These are phyloP conservation scores for Exophiala aquamarina DNA, from an alignment of 2,329 filamentous ascomycete species.

Conservation along the genomic window DNA sequence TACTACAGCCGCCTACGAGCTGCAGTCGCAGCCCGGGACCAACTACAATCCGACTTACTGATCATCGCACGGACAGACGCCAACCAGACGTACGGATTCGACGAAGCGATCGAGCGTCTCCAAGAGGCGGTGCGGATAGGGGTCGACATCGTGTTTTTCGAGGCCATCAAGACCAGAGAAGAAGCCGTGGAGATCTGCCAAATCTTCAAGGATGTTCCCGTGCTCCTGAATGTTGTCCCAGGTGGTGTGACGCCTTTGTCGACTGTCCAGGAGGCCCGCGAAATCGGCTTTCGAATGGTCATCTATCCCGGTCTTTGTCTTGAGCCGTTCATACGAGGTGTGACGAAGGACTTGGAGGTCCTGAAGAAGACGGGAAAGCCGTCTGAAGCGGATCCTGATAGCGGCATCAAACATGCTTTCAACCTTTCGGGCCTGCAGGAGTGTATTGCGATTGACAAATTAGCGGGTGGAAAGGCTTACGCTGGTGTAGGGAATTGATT, in stretches of 20 bases:
- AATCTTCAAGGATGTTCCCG: constrained; percentile 40
- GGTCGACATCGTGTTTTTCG: constrained; percentile 44
- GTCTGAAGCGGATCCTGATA: constrained; percentile 26
- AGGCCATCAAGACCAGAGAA: constrained; percentile 40
- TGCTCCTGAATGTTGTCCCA: constrained; percentile 47
- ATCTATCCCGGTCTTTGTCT: constrained; percentile 44
- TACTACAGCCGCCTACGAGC: constrained; percentile 40
- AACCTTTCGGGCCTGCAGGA: constrained; percentile 45
- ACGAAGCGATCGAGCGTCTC: constrained; percentile 39
- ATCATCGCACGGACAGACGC: constrained; percentile 47
- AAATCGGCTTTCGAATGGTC: constrained; percentile 44
- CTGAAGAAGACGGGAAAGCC: constrained; percentile 38
- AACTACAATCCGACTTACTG: constrained; percentile 41
- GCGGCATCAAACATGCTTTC: constrained; percentile 41
- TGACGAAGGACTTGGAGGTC: constrained; percentile 37
- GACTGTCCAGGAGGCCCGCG: constrained; percentile 37
- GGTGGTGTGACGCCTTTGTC: constrained; percentile 43
- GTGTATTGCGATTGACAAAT: constrained; percentile 40
- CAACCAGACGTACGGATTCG: constrained; percentile 37
- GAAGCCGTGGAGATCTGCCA: constrained; percentile 36
- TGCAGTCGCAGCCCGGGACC: constrained; percentile 39
- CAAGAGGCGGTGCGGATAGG: constrained; percentile 41
- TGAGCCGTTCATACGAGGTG: constrained; percentile 38
- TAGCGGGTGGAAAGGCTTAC: constrained; percentile 37
- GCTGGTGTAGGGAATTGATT: constrained; percentile 12